phyloP scores from a whole-genome alignment of 2,329 filamentous ascomycete genomes.

The Shiraia bambusicola region DNA sequence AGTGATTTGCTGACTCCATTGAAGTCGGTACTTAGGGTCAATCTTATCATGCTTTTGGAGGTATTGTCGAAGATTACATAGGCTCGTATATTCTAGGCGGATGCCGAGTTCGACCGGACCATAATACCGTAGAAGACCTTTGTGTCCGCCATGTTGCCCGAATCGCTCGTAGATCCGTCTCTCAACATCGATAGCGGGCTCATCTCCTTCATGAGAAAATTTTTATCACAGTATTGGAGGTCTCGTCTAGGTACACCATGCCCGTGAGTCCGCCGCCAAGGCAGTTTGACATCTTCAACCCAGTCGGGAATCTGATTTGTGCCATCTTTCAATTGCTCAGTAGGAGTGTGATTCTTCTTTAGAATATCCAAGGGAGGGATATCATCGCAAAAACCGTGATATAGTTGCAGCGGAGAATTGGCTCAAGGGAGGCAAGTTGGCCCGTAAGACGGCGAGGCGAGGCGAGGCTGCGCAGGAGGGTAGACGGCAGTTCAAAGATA shows the following conservation, averaged over 20 bases:
- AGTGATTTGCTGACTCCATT: constrained; percentile 11
- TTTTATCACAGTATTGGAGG: constrained; percentile 15
- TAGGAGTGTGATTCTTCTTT: constrained; percentile 10
- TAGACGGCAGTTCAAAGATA: constrained; percentile 6
- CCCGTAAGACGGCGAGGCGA: constrained; percentile 5
- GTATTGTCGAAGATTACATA: constrained; percentile 5
- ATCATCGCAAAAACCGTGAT: constrained; percentile 4
- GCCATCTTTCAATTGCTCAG: constrained; percentile 10
- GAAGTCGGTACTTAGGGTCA: constrained; percentile 8
- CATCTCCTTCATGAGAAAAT: constrained; percentile 12
- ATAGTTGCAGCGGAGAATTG: constrained; percentile 6
- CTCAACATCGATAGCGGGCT: constrained; percentile 11
- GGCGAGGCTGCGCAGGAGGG: constrained; percentile 6
- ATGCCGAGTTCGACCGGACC: constrained; percentile 11
- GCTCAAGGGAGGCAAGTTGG: constrained; percentile 9
- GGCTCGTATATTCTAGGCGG: constrained; percentile 11
- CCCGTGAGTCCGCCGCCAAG: constrained; percentile 8
- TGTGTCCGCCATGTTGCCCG: constrained; percentile 11
- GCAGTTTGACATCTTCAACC: constrained; percentile 9
- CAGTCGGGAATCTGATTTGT: constrained; percentile 11
- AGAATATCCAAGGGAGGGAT: constrained; percentile 9
- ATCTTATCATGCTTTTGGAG: constrained; percentile 10
- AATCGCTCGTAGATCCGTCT: constrained; percentile 17
- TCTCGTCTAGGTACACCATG: constrained; percentile 11
- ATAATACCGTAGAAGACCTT: constrained; percentile 9